Evolutionary conservation across 805 yeast species (phyloP), one percentile per base, ranked within the genome.

Genomic region (Ogataea haglerorum): DNA sequence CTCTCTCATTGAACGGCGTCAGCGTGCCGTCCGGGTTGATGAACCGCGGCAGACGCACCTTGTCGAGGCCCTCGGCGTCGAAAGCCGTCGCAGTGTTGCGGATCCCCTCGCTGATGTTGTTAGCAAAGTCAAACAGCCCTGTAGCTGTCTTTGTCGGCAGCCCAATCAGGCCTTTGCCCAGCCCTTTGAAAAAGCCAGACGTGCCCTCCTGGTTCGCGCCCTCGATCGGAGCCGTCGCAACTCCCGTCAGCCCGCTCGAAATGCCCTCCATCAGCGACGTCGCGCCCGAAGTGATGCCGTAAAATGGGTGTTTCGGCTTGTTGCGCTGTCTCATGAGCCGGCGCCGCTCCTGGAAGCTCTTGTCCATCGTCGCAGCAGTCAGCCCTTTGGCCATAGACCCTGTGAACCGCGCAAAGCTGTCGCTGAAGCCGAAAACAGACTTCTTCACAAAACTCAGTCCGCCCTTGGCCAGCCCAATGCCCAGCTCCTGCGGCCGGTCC

Each of bases 81-180:
- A 88, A 83, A 1, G 85, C 91, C 0, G 96, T 86, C 0, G 99
- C 88, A 0, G 97, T 86, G 58, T 83, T 90, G 45, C 90, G 74
- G 35, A 95, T 89, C 19, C 98, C 98, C 58, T 90, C 97, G 65
- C 95, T 82, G 26, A 93, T 81, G 61, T 87, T 91, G 39, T 85
- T 84, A 1, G 98, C 96, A 47, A 95, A 70, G 58, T 93, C 99
- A 50, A 93, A 82, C 17, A 93, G 60, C 10, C 99, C 99, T 51
- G 91, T 89, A 0, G 96, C 96, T 0, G 98, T 87, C 67, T 93
- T 93, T 0, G 99, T 90, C 0, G 99, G 99, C 22, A 95, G 65
- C 0, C 99, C 99, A 42, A 93, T 78, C n/a, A 95, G 57, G 10
- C 99, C 99, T 54, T 82, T 85, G 4, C 99, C 99, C 3, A 93